Base-by-base conservation (phyloP, 2,329 filamentous ascomycete genomes). In the Leptographium lundbergii region DNA sequence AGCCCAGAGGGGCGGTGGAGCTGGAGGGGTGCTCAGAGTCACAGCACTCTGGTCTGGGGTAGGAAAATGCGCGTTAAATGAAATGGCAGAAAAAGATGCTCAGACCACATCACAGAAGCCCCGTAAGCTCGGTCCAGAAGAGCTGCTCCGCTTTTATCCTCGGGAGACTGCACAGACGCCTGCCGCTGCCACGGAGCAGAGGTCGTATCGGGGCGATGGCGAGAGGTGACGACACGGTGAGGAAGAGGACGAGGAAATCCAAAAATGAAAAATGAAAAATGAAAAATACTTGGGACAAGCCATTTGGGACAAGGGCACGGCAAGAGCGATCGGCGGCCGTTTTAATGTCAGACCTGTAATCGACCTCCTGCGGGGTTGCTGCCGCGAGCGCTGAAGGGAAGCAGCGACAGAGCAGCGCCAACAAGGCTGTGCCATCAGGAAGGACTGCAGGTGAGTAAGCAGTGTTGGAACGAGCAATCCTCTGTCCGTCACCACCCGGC, bases 1-100 rank as follows among this genome's bases (percentile, higher is more conserved):
- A 6, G 36, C 36, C 36, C 36, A 39, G 36, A 39, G 36, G 36
- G 25, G 50, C 25, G 50, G 25, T 19, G 29, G 52, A 17, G 94
- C 24, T 1, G 39, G 36, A 19, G 6, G n/a, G 19, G 45, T 14
- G 24, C 22, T 29, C 32, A 34, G 34, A 25, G 9, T 22, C 36
- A 11, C n/a, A 22, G 45, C 36, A 39, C 5, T 39, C 14, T 14
- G 17, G 36, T 39, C 36, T 39, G 36, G 36, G 36, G 36, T 39
- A 39, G 36, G 36, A 19, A 36, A 39, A 34, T 34, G 32, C 32
- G 32, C 7, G 39, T 6, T 22, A 5, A 25, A 50, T 17, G 4
- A 25, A 48, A 25, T 22, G 45, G 24, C 19, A 48, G 24, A 48
- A 48, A 25, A 48, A 48, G 36, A 39, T 39, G 36, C 36, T 39